Base-by-base conservation (phyloP, 2,329 filamentous ascomycete genomes). In the Curvularia eragrostidis region DNA sequence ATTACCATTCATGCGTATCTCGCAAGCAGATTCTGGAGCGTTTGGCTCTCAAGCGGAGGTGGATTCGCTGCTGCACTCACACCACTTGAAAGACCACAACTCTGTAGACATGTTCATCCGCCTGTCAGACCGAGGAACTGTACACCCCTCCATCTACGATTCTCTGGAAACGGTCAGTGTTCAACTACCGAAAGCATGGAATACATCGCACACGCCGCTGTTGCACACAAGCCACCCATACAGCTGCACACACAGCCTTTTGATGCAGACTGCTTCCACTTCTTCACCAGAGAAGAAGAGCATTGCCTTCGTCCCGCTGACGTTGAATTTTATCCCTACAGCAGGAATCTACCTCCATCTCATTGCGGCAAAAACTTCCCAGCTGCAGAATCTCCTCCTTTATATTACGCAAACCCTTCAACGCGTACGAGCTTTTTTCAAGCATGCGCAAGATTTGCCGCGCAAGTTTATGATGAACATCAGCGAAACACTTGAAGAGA, bases 91-190 rank as follows among this genome's bases (percentile, higher is more conserved):
- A 51, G 86, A 91, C 49, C 87, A 88, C 61, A 87, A 92, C 62
- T 84, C 87, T n/a, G 88, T 95, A 42, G 90, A 94, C 73, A 85
- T 94, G 63, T 87, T 96, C 79, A 80, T 94, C 5, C 84, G 91
- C 2, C 91, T 90, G 4, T 90, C 88, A 3, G 84, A 85, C 54
- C 85, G 91, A 62, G 90, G 90, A 8, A 83, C 81, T 18, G 81
- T 96, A 12, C 89, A 94, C 71, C 81, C 96, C 18, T 91, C 88
- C 65, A 91, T 96, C 47, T 94, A 94, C 73, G 90, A 96, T 74
- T 93, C 90, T 5, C 91, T 96, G 67, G 84, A 90, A 58, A 89
- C 96, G 56, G 91, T 92, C 3, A 83, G 78, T 12, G 88, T 93
- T 59, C 75, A 79, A 56, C 82, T 83, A 55, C 83, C 80, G 1